Evolutionary conservation across 2,329 filamentous ascomycete genomes (phyloP), one percentile per base, ranked within the genome.

Genomic region (Talaromyces sp.): DNA sequence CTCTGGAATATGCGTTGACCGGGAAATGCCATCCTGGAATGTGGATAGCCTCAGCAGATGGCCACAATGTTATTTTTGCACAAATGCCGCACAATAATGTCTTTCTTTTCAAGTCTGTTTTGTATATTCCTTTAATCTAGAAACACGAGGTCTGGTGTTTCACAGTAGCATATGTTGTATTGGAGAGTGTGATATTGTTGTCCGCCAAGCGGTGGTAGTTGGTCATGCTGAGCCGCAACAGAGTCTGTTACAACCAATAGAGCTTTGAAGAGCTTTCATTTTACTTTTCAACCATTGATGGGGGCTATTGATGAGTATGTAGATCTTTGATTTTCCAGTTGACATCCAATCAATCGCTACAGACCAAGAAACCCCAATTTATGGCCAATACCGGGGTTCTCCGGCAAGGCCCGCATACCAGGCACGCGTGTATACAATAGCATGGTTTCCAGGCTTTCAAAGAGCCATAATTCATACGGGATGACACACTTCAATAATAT

Each of bases 21-120:
- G 35, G 60, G 60, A 33, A 54, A 62, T 62, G 22, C 27, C 59
- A 43, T n/a, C 24, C 3, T 41, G 33, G 60, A 62, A 62, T 62
- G 60, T 62, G 11, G 22, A 47, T 41, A 62, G 35, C 11, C 47
- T 56, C 52, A 56, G 19, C 37, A 8, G 31, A 22, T 37, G 31
- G 10, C 52, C 52, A 37, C 13, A 16, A 11, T 39, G 22, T 22
- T 22, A 22, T 31, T 9, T 19, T 56, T 39, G n/a, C 33, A 56
- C 10, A 24, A 22, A 22, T 16, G 39, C 10, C 13, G 35, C 27
- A 6, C 27, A 31, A 31, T 31, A 31, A 31, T 31, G 7, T 5
- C 7, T 31, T 31, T 6, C 27, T 31, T 6, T 31, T 31, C 27
- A 31, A 31, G 27, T 31, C 27, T 31, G 1, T 6, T 31, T 2